Evolutionary conservation across 768 basidiomycete species (phyloP).

Genomic region (Suillus tomentosus): DNA sequence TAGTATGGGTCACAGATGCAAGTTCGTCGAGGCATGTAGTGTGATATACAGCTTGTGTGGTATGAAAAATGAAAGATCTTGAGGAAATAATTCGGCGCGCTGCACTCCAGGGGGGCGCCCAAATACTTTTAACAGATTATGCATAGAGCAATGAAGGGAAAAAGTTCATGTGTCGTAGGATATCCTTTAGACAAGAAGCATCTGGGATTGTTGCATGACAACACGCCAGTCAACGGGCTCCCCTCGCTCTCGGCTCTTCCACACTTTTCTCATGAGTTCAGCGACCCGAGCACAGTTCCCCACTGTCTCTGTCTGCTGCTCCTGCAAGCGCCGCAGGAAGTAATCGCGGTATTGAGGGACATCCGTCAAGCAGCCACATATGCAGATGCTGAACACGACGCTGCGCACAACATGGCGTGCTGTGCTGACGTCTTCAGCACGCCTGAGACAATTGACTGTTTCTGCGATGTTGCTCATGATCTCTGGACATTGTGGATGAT

Average conservation of each 20-base stretch:
- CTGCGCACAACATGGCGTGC: constrained; percentile 66
- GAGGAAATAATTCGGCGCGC: background rate
- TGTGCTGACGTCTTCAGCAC: constrained; percentile 39
- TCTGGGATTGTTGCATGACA: constrained; percentile 43
- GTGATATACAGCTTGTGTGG: constrained; percentile 4
- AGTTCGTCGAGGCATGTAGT: background rate
- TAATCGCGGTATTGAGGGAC: constrained; percentile 41
- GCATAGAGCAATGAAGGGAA: background rate
- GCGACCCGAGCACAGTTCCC: constrained; percentile 66
- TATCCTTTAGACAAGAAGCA: constrained; percentile 52
- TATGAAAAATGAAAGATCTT: constrained; percentile 2
- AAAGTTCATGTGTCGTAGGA: background rate
- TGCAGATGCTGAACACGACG: constrained; percentile 78
- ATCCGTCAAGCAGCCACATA: constrained; percentile 71
- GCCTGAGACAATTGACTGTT: constrained; percentile 49
- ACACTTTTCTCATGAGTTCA: constrained; percentile 56
- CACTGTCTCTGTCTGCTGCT: constrained; percentile 53
- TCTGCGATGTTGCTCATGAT: constrained; percentile 60
- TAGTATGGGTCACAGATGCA: constrained; percentile 5
- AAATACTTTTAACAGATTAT: constrained; percentile 2
- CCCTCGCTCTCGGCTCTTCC: constrained; percentile 44
- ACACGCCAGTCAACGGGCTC: constrained; percentile 63
- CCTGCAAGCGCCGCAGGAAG: constrained; percentile 48
- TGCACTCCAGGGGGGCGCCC: constrained; percentile 3
- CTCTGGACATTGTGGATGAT: constrained; percentile 65